A percentile compares a stretch with the other conserved stretches of the same genome.
Evolutionary conservation across 192 early-diverging fungal species (phyloP).

Genomic region (Coemansia sp.): DNA sequence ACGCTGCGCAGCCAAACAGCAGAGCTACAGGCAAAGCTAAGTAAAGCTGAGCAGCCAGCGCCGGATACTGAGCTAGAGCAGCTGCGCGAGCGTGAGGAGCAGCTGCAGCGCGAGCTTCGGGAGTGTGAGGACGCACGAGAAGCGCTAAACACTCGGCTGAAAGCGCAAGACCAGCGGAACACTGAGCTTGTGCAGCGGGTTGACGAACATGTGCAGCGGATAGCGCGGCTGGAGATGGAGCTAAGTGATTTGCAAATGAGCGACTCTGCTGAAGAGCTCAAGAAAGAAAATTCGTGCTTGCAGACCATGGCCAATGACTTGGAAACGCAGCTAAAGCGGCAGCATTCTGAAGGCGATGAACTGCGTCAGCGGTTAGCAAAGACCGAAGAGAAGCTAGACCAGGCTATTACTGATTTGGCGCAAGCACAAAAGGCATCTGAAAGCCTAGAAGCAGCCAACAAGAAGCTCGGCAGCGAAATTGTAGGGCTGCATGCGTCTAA

Average conservation of each 20-base stretch:
- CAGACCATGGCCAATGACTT: conserved; percentile 15
- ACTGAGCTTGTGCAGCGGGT: conserved; percentile 10
- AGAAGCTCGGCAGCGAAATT: background rate
- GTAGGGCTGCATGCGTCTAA: background rate
- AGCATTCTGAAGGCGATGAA: conserved; percentile 17
- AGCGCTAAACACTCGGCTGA: background rate
- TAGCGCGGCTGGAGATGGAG: conserved; percentile 40
- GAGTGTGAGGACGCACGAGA: conserved; percentile 13
- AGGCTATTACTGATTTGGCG: conserved; percentile 6
- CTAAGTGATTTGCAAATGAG: conserved; percentile 23
- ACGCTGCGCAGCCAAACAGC: conserved; percentile 20
- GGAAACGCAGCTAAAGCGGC: conserved; percentile 11
- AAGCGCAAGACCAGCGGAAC: conserved; percentile 20
- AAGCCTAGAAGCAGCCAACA: background rate
- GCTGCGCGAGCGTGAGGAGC: conserved; percentile 32
- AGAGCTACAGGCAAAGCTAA: conserved; percentile 13
- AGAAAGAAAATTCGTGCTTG: conserved; percentile 6
- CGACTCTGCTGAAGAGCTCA: background rate
- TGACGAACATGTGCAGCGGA: conserved; percentile 37
- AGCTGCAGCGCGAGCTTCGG: conserved; percentile 20
- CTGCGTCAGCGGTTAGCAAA: conserved; percentile 20
- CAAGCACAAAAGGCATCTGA: background rate
- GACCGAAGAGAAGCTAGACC: conserved; percentile 22
- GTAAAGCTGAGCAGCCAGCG: background rate
- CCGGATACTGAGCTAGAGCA: conserved; percentile 17